phyloP scores from a whole-genome alignment of 257 asterid genomes.

The Przewalskia tangutica region DNA sequence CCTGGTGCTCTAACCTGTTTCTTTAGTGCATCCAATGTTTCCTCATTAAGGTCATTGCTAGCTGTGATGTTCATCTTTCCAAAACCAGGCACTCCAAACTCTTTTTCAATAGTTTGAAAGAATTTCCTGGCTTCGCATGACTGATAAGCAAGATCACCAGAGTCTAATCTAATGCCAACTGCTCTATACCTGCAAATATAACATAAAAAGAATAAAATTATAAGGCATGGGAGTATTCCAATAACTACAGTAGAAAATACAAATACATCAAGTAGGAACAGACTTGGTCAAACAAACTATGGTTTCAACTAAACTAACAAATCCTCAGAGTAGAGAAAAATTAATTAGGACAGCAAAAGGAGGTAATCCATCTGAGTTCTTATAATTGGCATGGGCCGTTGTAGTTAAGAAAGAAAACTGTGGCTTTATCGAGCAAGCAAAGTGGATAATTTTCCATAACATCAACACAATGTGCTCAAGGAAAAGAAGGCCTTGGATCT shows the following conservation, averaged over 20 bases:
- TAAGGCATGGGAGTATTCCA: background rate
- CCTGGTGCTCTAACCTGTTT: constrained; percentile 61
- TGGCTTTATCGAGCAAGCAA: background rate
- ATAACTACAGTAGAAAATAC: background rate
- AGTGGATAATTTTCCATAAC: background rate
- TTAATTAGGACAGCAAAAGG: background rate
- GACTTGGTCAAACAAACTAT: background rate
- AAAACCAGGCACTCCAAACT: constrained; percentile 52
- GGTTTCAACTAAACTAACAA: background rate
- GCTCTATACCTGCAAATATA: constrained; percentile 68
- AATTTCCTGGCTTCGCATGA: constrained; percentile 71
- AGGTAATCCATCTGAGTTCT: background rate
- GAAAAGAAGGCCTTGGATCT: background rate
- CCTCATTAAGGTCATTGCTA: constrained; percentile 96
- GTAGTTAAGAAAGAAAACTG: background rate
- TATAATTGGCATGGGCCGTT: background rate
- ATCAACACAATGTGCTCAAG: background rate
- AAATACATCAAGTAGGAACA: background rate
- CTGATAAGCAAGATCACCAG: constrained; percentile 95
- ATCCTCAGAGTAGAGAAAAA: background rate
- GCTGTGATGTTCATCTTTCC: constrained; percentile 78
- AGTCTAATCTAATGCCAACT: constrained; percentile 80
- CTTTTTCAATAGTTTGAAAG: constrained; percentile 60
- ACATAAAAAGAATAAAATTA: background rate
- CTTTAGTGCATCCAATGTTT: constrained; percentile 88